Base-by-base conservation (phyloP, 306 rosid genomes). In the Sicyos baderoa region DNA sequence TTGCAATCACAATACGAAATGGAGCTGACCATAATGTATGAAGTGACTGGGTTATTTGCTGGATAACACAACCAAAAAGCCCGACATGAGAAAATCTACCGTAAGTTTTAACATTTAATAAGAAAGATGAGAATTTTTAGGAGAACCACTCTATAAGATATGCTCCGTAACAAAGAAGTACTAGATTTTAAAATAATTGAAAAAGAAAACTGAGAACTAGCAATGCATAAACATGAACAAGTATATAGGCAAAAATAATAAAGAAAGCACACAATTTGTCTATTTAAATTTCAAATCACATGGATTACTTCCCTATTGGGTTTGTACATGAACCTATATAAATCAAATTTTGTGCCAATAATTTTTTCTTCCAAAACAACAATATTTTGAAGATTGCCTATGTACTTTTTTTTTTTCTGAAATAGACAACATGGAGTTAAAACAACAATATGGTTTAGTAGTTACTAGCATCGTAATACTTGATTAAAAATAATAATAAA, bases 11-110 rank as follows among this genome's bases (percentile, higher is more conserved):
- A 25, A 82, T 82, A 7, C 86, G 86, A 61, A 82, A 82, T 1
- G 86, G 86, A 57, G 86, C 83, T 54, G 86, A 82, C 86, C 86
- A 82, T 54, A 82, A 21, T 50, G 83, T 74, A 68, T 82, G 86
- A 74, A 82, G 84, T 58, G 86, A 82, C 56, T 82, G 86, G 66
- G 74, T 65, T 76, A 74, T 50, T 77, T 76, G 78, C 86, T 82
- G 81, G 53, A 23, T 45, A 44, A 13, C 32, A 12, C 58, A 42
- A 68, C 73, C 68, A 45, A 72, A 72, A 21, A 29, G 21, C 72
- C 23, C 9, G 7, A 47, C 58, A 40, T 14, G 50, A 9, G 44
- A 7, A 3, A 66, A 67, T 1, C 72, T 16, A 49, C 25, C 3
- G 17, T 64, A 42, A 64, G 70, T 63, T 44, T 44, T 45, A 45